These are phyloP conservation scores for Glebionis coronaria DNA, from an alignment of 129 eudicot species.

Conservation along the genomic window DNA sequence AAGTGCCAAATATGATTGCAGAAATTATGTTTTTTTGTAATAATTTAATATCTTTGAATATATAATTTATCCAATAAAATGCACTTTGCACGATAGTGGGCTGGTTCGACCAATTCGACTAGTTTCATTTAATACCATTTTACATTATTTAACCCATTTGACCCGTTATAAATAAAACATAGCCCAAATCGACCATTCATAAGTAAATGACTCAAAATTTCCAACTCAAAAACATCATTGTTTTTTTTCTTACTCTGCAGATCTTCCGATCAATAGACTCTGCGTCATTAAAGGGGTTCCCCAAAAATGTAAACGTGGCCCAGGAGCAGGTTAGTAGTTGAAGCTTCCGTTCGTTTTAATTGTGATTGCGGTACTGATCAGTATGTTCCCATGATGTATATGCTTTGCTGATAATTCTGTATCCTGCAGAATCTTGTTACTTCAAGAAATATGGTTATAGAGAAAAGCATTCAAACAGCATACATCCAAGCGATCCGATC, in stretches of 20 bases:
- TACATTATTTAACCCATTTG: neutral
- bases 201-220: neutral
- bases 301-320: conserved; percentile 62
- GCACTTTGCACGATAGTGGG: no score
- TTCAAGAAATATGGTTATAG: conserved; percentile 75
- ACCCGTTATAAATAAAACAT: neutral
- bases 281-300: conserved; percentile 80
- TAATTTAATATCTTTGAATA: no score
- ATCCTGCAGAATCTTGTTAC: conserved; percentile 72
- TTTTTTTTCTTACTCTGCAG: conserved; percentile 34
- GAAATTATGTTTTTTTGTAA: no score
- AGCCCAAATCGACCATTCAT: neutral
- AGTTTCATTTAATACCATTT: no score
- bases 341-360: conserved; percentile 15
- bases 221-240: neutral
- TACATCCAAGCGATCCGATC: conserved; percentile 95
- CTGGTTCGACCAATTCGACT: no score
- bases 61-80: no score
- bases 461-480: conserved; percentile 88
- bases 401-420: conserved; percentile 16
- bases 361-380: neutral
- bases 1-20: no score
- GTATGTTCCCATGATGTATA: neutral
- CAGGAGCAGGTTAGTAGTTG: conserved; percentile 50
- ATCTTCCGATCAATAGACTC: conserved; percentile 93